phyloP scores from a whole-genome alignment of 345 rosid species.

The Psidium friedrichsthalianum region DNA sequence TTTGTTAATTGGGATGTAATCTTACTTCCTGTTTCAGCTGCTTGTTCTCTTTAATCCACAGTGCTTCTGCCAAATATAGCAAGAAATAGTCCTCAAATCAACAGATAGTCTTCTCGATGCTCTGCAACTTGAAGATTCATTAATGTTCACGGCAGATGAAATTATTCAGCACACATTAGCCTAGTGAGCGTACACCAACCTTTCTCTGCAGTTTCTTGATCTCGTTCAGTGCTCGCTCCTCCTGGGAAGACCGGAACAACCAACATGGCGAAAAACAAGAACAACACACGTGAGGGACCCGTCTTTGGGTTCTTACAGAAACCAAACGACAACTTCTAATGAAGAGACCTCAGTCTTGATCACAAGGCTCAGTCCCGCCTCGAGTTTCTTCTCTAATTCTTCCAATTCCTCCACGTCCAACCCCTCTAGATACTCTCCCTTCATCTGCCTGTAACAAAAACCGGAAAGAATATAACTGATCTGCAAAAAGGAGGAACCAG shows the following conservation, averaged over 20 bases:
- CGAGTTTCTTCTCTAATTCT: background rate
- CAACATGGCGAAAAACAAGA: background rate
- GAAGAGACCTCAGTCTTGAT: constrained; percentile 6
- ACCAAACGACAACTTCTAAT: background rate
- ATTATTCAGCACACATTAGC: background rate
- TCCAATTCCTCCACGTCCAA: constrained; percentile 8
- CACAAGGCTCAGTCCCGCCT: background rate
- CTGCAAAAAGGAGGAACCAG: background rate
- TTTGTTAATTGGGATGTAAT: background rate
- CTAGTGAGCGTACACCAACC: background rate
- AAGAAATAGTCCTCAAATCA: background rate
- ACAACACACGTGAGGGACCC: background rate
- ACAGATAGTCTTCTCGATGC: background rate
- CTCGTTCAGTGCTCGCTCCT: background rate
- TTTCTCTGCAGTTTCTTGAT: background rate
- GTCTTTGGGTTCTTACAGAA: background rate
- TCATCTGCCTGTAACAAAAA: constrained; percentile 1
- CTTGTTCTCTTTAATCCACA: background rate
- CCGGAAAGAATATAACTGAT: background rate
- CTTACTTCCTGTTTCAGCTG: background rate
- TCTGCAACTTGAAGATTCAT: background rate
- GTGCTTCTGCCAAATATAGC: background rate
- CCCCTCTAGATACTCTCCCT: constrained; percentile 13
- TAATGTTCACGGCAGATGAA: background rate
- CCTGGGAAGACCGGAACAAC: background rate